Percentiles rank a stretch among this genome's conserved stretches.
Evolutionary conservation across 192 early-diverging fungal species (phyloP).

Genomic region (Gaertneriomyces sp.): DNA sequence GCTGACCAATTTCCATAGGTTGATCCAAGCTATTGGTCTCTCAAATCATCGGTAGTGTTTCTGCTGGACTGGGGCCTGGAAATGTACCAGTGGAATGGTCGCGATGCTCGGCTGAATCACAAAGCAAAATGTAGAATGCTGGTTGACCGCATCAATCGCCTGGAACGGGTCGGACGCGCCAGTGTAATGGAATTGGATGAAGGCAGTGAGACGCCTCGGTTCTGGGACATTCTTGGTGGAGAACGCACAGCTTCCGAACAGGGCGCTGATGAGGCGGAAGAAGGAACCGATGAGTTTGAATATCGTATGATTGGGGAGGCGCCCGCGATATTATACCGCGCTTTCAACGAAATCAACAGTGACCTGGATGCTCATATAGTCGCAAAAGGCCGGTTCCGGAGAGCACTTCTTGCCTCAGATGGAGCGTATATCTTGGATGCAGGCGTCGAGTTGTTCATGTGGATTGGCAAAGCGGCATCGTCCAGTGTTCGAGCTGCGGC

Average conservation of each 20-base stretch:
- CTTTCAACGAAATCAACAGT: constrained; percentile 23
- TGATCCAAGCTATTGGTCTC: constrained; percentile 18
- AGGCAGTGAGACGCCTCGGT: constrained; percentile 21
- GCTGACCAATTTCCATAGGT: constrained; percentile 9
- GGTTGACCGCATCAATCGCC: constrained; percentile 28
- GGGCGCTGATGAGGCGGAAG: constrained; percentile 9
- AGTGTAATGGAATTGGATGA: constrained; percentile 38
- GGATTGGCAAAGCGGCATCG: constrained; percentile 41
- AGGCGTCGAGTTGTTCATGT: constrained; percentile 46
- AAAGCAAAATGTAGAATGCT: constrained; percentile 45
- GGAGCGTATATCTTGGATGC: constrained; percentile 48
- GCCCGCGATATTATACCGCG: constrained; percentile 23
- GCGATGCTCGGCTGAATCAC: constrained; percentile 13
- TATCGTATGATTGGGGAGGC: constrained; percentile 12
- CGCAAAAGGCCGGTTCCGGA: constrained; percentile 27
- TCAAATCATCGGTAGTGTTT: constrained; percentile 33
- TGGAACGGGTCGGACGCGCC: constrained; percentile 38
- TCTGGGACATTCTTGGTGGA: constrained; percentile 33
- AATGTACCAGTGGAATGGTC: constrained; percentile 51
- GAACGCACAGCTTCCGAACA: constrained; percentile 5
- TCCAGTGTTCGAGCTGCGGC: constrained; percentile 19
- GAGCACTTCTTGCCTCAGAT: constrained; percentile 29
- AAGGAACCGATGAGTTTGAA: constrained; percentile 14
- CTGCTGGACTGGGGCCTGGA: constrained; percentile 42
- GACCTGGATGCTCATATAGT: constrained; percentile 34